Percentiles rank a stretch among this genome's conserved stretches.
Conservation (phyloP, 495 filamentous ascomycete species). For the Halenospora varia region DNA sequence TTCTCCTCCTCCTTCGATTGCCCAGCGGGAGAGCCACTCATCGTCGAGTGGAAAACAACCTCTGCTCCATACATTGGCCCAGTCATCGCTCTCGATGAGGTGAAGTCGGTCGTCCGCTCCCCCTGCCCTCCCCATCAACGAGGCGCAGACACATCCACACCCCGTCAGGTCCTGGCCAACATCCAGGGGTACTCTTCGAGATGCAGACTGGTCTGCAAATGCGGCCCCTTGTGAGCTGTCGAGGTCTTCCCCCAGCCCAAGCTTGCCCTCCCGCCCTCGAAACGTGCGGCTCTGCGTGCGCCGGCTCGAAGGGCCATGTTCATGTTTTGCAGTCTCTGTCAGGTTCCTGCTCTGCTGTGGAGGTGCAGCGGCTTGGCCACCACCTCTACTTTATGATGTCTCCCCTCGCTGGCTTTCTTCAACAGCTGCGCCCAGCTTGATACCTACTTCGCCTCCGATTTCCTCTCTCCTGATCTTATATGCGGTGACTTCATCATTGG, state of each 20-base stretch:
- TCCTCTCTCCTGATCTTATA: not conserved
- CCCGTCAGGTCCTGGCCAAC: no score
- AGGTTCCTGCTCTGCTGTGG: not conserved
- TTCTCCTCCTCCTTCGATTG: not conserved
- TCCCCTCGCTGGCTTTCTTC: not conserved
- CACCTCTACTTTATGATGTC: not conserved
- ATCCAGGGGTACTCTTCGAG: not conserved
- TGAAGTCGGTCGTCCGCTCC: not conserved
- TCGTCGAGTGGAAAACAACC: no score
- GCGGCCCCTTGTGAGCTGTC: not conserved
- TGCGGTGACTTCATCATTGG: not conserved
- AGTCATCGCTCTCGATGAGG: no score
- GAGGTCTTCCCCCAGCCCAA: not conserved
- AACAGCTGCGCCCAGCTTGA: not conserved
- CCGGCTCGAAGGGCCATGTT: not conserved
- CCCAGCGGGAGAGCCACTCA: not conserved
- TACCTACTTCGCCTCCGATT: not conserved
- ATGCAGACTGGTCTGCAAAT: not conserved
- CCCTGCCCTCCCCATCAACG: not conserved
- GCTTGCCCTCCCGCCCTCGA: not conserved
- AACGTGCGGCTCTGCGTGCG: not conserved
- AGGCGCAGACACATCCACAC: not conserved
- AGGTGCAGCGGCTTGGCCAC: not conserved
- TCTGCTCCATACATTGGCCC: no score
- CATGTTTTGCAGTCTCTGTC: not conserved